Evolutionary conservation across 2,329 filamentous ascomycete species (phyloP).

Genomic region (Fragosphaeria purpurea): DNA sequence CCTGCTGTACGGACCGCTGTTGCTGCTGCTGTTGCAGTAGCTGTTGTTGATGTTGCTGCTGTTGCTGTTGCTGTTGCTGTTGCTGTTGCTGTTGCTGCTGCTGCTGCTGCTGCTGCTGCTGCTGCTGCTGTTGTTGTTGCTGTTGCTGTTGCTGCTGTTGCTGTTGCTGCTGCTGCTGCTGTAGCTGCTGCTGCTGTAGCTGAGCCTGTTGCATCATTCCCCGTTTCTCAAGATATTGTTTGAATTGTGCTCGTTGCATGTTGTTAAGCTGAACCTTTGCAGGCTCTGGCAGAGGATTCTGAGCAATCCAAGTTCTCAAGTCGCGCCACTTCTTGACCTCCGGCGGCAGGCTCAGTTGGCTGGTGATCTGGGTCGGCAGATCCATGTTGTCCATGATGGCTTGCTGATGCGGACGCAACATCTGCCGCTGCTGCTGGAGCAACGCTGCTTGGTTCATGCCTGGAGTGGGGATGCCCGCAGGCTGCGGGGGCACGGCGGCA

Average conservation of each 20-base stretch:
- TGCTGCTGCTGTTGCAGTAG: slow-evolving; percentile 10
- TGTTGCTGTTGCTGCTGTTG: too few relatives aligned
- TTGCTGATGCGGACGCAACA: slow-evolving; percentile 22
- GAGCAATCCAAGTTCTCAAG: slow-evolving; percentile 31
- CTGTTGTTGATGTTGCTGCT: slow-evolving; percentile 14
- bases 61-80: slow-evolving; percentile 31
- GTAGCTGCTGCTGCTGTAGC: neutral
- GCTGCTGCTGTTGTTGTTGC: slow-evolving; percentile 30
- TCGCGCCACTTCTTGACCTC: slow-evolving; percentile 41
- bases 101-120: slow-evolving; percentile 14
- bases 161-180: too few relatives aligned
- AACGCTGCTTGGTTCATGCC: slow-evolving; percentile 9
- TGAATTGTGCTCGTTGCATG: slow-evolving; percentile 32
- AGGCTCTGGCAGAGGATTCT: slow-evolving; percentile 25
- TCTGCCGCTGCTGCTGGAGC: slow-evolving; percentile 17
- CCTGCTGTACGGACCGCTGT: slow-evolving; percentile 7
- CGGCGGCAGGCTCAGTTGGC: slow-evolving; percentile 23
- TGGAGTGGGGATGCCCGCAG: slow-evolving; percentile 2
- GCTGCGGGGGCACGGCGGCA: slow-evolving; percentile 9
- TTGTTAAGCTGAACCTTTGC: slow-evolving; percentile 23
- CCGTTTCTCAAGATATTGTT: slow-evolving; percentile 15
- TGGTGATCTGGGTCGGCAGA: slow-evolving; percentile 28
- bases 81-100: slow-evolving; percentile 3
- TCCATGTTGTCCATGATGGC: slow-evolving; percentile 39
- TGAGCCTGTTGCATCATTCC: slow-evolving; percentile 3